Conservation (phyloP, 106 monocot species). For the Dioscorea dumetorum region DNA sequence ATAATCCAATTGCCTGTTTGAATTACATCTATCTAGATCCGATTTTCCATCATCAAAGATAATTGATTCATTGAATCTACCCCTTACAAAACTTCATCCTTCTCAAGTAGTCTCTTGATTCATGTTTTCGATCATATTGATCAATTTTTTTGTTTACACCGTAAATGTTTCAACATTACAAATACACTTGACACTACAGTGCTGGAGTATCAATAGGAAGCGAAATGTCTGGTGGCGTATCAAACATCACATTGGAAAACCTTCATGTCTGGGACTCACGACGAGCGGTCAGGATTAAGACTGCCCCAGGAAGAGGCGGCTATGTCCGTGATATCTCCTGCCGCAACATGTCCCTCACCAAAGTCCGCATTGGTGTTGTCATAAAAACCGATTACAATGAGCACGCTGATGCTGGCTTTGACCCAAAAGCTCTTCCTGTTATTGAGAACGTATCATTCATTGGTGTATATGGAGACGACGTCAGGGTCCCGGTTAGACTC, state of each 20-base stretch:
- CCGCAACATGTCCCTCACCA: constrained; percentile 37
- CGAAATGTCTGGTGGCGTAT: constrained; percentile 65
- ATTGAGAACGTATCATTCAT: constrained; percentile 31
- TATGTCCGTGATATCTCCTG: constrained; percentile 46
- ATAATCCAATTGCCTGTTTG: too few relatives aligned
- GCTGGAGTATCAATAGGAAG: constrained; percentile 77
- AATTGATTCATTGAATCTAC: too few relatives aligned
- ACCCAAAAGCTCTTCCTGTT: constrained; percentile 35
- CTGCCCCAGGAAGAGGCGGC: constrained; percentile 55
- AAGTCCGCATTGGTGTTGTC: constrained; percentile 39
- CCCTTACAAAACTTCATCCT: too few relatives aligned
- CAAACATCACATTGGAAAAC: constrained; percentile 52
- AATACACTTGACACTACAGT: constrained; percentile 16
- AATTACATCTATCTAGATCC: too few relatives aligned
- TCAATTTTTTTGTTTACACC: too few relatives aligned
- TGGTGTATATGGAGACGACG: constrained; percentile 29
- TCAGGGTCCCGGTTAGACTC: constrained; percentile 46
- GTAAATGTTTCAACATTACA: too few relatives aligned
- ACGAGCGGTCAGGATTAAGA: constrained; percentile 56
- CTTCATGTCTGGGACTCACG: constrained; percentile 40
- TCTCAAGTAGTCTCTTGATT: too few relatives aligned
- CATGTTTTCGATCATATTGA: too few relatives aligned
- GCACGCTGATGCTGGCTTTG: constrained; percentile 42
- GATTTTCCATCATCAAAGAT: too few relatives aligned
- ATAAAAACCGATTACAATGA: constrained; percentile 61